Evolutionary conservation across 306 rosid genomes (phyloP), one percentile per base, ranked within the genome.

Genomic region (Cercis canadensis): DNA sequence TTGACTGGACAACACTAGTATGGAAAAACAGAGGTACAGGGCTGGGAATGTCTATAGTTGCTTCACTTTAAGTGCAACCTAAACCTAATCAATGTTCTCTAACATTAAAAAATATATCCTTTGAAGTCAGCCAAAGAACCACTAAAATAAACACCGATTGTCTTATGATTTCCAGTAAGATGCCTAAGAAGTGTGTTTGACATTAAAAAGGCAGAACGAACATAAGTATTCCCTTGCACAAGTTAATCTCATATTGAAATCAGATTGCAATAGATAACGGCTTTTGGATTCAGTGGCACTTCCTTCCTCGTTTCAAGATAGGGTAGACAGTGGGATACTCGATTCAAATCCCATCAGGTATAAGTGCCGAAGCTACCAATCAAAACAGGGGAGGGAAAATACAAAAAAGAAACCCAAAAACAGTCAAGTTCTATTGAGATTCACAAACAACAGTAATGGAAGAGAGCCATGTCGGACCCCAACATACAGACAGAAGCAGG

Each of bases 221-320:
- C 15, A 31, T 31, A 45, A 32, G 64, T n/a, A 57, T 24, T 43
- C 46, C 47, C 32, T 37, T 31, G 16, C 32, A 43, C 11, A 57
- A 46, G 60, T 72, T 60, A 49, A 72, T 60, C 40, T 34, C 57
- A 13, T 8, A 54, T 46, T 49, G 21, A 57, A 47, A 49, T 19
- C 69, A 43, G 44, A 57, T 56, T 43, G 18, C 17, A 57, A 70
- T 59, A 45, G 40, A 9, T 33, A 57, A 39, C 2, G 11, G 29
- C 16, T 8, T 64, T 10, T 15, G 14, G 29, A 46, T 45, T 41
- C 44, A 29, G 14, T 24, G 51, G 36, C 8, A 64, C 43, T 4
- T 11, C 33, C 34, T 13, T 21, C 21, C 33, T 31, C 29, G 4
- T 64, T 46, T 64, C 6, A 8, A n/a, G 21, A n/a, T 43, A 64